Base-by-base conservation (phyloP, 2,329 filamentous ascomycete species). In the Exophiala phaeomuriformis region DNA sequence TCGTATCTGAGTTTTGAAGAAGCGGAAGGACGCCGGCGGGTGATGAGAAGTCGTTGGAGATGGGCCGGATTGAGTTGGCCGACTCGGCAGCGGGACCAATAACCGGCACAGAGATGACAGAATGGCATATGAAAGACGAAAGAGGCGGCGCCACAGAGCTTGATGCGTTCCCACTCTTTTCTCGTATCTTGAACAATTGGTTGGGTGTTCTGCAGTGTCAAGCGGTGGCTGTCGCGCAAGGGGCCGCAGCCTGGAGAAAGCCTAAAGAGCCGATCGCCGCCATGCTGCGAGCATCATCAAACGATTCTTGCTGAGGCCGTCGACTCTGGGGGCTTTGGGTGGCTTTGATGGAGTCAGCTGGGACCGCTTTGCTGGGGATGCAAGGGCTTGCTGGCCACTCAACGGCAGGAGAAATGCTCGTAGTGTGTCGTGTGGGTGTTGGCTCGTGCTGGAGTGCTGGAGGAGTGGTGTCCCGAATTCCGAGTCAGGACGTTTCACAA, bases 61-160 rank as follows among this genome's bases (percentile, higher is more conserved):
- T 12, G 42, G 29, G 30, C 30, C 6, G 42, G n/a, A 8, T 37
- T 12, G 32, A 33, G 9, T 33, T 48, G 36, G 33, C n/a, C 37
- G 45, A 29, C 19, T 32, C 29, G 36, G 32, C 47, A 48, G 52
- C 40, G 44, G 37, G 36, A 29, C 46, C 47, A 48, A 53, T 33
- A 33, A 29, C 33, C 28, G 46, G 5, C 33, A 19, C 8, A 37
- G 29, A 29, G 27, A 5, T 27, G 40, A 45, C 37, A 45, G 27
- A 37, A 40, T 7, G 29, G 33, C 12, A 28, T 41, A 40, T 51
- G 19, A 19, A 19, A 19, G 2, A 19, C 19, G 45, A 4, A 31
- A 8, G 27, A 37, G 47, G 36, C 12, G 39, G 46, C 45, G 45
- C 51, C 45, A 49, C 45, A 53, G 45, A 48, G 36, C 30, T 53